phyloP scores from a whole-genome alignment of 176 grass and related monocot species.

The Aegilops speltoides region DNA sequence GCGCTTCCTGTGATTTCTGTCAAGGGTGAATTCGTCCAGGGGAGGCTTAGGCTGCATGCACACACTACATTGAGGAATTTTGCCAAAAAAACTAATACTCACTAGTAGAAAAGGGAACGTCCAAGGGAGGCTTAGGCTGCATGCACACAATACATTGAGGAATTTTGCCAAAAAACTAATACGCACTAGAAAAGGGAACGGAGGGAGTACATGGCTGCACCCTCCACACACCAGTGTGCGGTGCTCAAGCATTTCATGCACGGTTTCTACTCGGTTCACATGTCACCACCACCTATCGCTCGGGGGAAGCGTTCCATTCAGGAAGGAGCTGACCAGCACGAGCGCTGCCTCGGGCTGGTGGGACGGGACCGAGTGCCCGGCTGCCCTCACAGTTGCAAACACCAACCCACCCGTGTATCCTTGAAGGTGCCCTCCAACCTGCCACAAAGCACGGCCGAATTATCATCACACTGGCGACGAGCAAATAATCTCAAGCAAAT shows the following conservation, averaged over 20 bases:
- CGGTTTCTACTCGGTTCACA: background rate
- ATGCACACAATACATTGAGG: too few relatives aligned
- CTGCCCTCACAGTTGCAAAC: conserved; percentile 40
- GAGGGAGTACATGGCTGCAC: background rate
- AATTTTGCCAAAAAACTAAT: too few relatives aligned
- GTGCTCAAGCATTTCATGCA: background rate
- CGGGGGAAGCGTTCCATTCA: conserved; percentile 35
- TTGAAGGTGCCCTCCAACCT: conserved; percentile 56
- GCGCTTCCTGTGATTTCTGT: too few relatives aligned
- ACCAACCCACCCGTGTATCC: conserved; percentile 30
- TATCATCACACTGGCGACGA: background rate
- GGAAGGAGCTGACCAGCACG: conserved; percentile 37
- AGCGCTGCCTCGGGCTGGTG: conserved; percentile 40
- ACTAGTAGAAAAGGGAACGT: too few relatives aligned
- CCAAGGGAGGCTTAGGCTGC: too few relatives aligned
- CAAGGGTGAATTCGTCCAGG: too few relatives aligned
- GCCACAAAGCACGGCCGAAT: background rate
- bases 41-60: too few relatives aligned
- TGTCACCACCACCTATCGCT: background rate
- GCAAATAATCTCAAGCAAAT: background rate
- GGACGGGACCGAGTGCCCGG: conserved; percentile 47
- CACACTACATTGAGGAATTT: too few relatives aligned
- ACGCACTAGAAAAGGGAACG: too few relatives aligned
- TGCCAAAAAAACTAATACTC: too few relatives aligned
- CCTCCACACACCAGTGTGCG: background rate